These are phyloP conservation scores for Penicillium paradoxum DNA, from an alignment of 495 filamentous ascomycete species.

Conservation along the genomic window DNA sequence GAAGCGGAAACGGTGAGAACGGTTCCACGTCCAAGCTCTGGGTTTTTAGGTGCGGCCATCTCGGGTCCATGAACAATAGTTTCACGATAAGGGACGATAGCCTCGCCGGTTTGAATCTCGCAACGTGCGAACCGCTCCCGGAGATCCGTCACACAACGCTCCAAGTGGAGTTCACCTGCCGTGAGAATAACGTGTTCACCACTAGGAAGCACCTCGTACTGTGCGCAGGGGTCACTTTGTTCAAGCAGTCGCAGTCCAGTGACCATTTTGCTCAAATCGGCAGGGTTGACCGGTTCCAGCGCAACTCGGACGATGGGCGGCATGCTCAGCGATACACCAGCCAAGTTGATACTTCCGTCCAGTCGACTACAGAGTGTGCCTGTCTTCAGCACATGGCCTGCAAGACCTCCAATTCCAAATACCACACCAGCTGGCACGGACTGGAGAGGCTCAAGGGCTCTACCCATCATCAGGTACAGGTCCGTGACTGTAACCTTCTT, in stretches of 20 bases:
- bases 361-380: slow-evolving; percentile 89
- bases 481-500: slow-evolving; percentile 80
- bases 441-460: slow-evolving; percentile 74
- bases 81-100: slow-evolving; percentile 95
- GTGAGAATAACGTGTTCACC: slow-evolving; percentile 95
- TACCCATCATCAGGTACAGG: slow-evolving; percentile 94
- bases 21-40: slow-evolving; percentile 80
- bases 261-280: slow-evolving; percentile 90
- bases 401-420: slow-evolving; percentile 91
- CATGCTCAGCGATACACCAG: slow-evolving; percentile 70
- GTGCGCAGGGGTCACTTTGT: slow-evolving; percentile 91
- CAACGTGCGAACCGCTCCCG: slow-evolving; percentile 89
- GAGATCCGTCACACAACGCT: slow-evolving; percentile 91
- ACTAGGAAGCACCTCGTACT: slow-evolving; percentile 87
- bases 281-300: slow-evolving; percentile 81
- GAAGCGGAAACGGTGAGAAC: slow-evolving; percentile 71
- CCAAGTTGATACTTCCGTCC: slow-evolving; percentile 86
- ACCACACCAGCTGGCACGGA: slow-evolving; percentile 91
- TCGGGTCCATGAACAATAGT: slow-evolving; percentile 81
- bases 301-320: slow-evolving; percentile 94
- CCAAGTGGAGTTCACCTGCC: slow-evolving; percentile 89
- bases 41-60: slow-evolving; percentile 84
- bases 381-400: slow-evolving; percentile 87
- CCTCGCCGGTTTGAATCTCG: slow-evolving; percentile 88
- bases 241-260: slow-evolving; percentile 80